phyloP scores from a whole-genome alignment of 2,329 filamentous ascomycete genomes.

The Beauveria rudraprayagi region DNA sequence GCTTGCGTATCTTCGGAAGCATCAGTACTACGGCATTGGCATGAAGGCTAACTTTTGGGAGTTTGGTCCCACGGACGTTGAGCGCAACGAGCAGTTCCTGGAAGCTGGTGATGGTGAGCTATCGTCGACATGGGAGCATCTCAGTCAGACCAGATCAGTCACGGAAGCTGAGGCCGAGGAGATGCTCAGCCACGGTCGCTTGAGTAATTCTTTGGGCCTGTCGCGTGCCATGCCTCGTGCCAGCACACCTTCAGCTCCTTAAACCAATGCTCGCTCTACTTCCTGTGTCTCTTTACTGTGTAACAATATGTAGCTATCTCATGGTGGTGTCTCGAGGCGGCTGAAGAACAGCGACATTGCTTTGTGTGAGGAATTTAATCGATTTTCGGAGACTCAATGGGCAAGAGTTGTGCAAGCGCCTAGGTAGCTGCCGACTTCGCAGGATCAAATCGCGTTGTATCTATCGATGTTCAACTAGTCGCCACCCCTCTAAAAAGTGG shows the following conservation, averaged over 20 bases:
- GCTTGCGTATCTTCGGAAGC: constrained; percentile 85
- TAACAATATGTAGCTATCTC: not conserved
- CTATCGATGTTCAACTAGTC: too few species aligned
- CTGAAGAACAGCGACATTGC: not conserved
- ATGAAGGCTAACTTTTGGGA: constrained; percentile 99
- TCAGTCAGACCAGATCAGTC: constrained; percentile 43
- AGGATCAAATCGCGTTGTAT: not conserved
- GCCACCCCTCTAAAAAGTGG: too few species aligned
- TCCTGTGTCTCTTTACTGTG: not conserved
- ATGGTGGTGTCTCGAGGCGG: not conserved
- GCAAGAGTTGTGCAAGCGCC: not conserved
- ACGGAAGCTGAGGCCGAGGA: constrained; percentile 50
- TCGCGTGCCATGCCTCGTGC: constrained; percentile 1
- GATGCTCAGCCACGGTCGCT: constrained; percentile 44
- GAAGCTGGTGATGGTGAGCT: constrained; percentile 22
- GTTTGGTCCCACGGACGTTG: constrained; percentile 33
- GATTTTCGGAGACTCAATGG: not conserved
- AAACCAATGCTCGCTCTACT: not conserved
- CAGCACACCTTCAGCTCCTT: not conserved
- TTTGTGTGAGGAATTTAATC: not conserved
- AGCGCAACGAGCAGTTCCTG: constrained; percentile 13
- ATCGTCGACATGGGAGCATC: constrained; percentile 45
- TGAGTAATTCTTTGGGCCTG: constrained; percentile 29
- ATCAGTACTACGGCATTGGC: constrained; percentile 91
- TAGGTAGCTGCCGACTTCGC: not conserved